Conservation (phyloP, 768 basidiomycete genomes). For the Ramaria rubella region DNA sequence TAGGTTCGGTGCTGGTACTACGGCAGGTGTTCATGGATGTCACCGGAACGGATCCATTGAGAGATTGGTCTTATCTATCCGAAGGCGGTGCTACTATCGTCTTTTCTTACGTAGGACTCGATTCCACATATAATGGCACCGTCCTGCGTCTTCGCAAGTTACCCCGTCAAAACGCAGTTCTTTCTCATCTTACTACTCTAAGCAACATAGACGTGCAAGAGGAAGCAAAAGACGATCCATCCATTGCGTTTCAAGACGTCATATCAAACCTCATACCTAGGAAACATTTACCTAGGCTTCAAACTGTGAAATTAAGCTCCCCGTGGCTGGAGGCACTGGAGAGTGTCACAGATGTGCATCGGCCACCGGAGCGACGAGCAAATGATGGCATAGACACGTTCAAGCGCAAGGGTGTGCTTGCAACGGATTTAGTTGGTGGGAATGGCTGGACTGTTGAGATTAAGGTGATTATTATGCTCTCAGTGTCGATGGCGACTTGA, state of each 20-base stretch:
- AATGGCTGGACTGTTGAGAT: constrained; percentile 75
- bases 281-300: constrained; percentile 51
- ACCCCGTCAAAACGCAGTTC: constrained; percentile 9
- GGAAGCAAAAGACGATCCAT: constrained; percentile 34
- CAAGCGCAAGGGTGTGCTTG: constrained; percentile 56
- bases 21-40: constrained; percentile 16
- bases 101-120: constrained; percentile 68
- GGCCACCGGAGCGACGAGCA: constrained; percentile 48
- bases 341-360: constrained; percentile 35
- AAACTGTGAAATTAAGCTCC: constrained; percentile 38
- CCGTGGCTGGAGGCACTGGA: constrained; percentile 58
- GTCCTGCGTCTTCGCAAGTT: constrained; percentile 76
- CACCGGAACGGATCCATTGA: constrained; percentile 25
- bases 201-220: constrained; percentile 27
- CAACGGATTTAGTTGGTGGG: constrained; percentile 72
- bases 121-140: constrained; percentile 49
- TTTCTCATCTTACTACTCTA: constrained; percentile 28
- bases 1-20: too few species aligned
- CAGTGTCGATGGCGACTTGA: neutral
- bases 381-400: constrained; percentile 54
- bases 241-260: constrained; percentile 56
- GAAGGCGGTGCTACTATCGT: constrained; percentile 94
- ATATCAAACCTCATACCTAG: constrained; percentile 59
- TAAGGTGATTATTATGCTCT: constrained; percentile 52
- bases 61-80: constrained; percentile 77